Percentiles rank a stretch among this genome's conserved stretches.
phyloP scores from a whole-genome alignment of 2,329 filamentous ascomycete genomes.

The Aureobasidium melanogenum region DNA sequence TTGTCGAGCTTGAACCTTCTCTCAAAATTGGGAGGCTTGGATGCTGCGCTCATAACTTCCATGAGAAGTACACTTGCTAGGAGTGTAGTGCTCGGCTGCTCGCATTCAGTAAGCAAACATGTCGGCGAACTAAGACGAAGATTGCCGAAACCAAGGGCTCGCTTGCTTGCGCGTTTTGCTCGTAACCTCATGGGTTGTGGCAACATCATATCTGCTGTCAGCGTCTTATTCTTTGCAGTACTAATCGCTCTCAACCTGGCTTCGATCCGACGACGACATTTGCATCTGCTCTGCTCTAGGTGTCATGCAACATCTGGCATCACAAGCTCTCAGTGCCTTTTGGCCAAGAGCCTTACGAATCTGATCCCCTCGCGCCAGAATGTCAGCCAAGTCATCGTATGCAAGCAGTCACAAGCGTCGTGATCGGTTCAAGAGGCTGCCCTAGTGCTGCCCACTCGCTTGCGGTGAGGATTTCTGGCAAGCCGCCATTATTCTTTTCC shows the following conservation, averaged over 20 bases:
- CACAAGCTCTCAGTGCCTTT: neutral
- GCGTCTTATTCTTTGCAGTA: neutral
- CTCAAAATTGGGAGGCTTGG: too few species aligned
- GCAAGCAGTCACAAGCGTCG: slow-evolving; percentile 5
- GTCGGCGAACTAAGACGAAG: too few species aligned
- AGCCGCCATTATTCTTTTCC: neutral
- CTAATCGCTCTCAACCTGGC: neutral
- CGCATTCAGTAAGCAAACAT: too few species aligned
- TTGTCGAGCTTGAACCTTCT: too few species aligned
- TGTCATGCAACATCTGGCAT: neutral
- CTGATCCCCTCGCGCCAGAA: neutral
- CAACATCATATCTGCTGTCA: neutral
- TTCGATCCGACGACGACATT: neutral
- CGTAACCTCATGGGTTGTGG: too few species aligned
- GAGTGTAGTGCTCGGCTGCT: too few species aligned
- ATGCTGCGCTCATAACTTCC: too few species aligned
- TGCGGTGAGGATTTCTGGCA: neutral
- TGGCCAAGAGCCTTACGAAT: too few species aligned
- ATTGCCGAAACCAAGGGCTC: too few species aligned
- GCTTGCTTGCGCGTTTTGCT: too few species aligned
- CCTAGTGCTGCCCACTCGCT: neutral
- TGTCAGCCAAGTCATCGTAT: neutral
- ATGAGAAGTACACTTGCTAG: too few species aligned
- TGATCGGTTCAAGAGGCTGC: neutral
- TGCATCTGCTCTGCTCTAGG: neutral